Percentiles rank a stretch among this genome's conserved stretches.
Conservation (phyloP, 176 grass and related monocot genomes). For the Cenchrus purpureus region DNA sequence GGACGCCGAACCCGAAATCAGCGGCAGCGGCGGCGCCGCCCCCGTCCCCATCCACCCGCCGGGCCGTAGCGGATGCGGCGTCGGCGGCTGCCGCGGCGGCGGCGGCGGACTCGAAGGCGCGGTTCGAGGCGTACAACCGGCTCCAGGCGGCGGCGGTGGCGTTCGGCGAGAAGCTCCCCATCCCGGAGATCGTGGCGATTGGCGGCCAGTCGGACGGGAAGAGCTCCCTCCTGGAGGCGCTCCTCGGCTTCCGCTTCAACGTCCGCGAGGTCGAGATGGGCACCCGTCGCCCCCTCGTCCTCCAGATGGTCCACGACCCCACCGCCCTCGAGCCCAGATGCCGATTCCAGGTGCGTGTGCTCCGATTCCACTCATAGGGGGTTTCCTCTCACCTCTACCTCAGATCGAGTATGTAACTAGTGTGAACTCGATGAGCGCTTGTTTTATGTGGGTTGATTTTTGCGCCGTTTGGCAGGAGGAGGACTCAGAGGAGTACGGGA, state of each 20-base stretch:
- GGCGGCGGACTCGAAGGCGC: constrained; percentile 62
- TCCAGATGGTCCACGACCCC: constrained; percentile 96
- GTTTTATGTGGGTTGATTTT: constrained; percentile 19
- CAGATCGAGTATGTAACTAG: constrained; percentile 13
- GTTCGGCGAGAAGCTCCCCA: constrained; percentile 95
- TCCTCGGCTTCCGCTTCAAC: constrained; percentile 97
- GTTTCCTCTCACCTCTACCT: neutral
- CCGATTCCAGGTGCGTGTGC: constrained; percentile 77
- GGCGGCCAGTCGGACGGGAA: constrained; percentile 94
- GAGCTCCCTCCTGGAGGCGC: constrained; percentile 90
- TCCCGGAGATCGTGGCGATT: constrained; percentile 91
- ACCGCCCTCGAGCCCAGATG: constrained; percentile 89
- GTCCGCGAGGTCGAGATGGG: constrained; percentile 99
- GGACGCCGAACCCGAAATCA: constrained; percentile 58
- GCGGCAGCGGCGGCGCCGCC: constrained; percentile 17
- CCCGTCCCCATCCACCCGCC: constrained; percentile 43
- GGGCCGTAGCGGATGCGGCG: constrained; percentile 22
- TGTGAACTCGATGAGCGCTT: constrained; percentile 34
- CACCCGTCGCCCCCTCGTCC: constrained; percentile 88
- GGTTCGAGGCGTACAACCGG: constrained; percentile 98
- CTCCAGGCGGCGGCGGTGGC: constrained; percentile 89
- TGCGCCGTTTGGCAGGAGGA: constrained; percentile 67
- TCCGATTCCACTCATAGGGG: constrained; percentile 10
- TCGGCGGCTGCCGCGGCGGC: constrained; percentile 35
- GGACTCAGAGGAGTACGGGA: constrained; percentile 96